Conservation (phyloP, 805 yeast species). For the Ogataea ganodermae region DNA sequence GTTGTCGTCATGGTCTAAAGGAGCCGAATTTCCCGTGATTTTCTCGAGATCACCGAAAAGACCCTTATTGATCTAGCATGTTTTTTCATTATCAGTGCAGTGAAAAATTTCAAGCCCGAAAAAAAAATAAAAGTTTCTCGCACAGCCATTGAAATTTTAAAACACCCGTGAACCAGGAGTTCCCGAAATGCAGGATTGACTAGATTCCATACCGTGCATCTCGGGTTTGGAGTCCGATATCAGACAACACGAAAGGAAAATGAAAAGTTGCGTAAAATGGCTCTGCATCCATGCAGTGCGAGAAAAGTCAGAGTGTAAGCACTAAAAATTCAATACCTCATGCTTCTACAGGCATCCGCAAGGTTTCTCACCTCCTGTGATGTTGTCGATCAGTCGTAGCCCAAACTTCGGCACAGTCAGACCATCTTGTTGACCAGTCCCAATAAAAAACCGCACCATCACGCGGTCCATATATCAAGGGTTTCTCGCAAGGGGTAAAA, state of each 20-base stretch:
- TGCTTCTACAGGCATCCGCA: too few relatives aligned
- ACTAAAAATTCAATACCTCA: too few relatives aligned
- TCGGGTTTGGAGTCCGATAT: neutral
- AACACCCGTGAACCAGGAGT: neutral
- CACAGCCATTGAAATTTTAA: neutral
- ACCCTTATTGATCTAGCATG: neutral
- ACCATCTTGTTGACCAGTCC: too few relatives aligned
- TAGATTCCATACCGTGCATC: neutral
- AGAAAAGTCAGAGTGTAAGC: too few relatives aligned
- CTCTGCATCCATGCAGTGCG: neutral
- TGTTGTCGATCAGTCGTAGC: too few relatives aligned
- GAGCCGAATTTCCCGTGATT: neutral
- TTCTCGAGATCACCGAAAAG: neutral
- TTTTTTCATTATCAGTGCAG: too few relatives aligned
- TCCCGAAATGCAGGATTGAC: neutral
- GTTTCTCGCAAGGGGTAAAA: neutral
- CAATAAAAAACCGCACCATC: too few relatives aligned
- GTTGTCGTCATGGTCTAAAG: conserved; percentile 35
- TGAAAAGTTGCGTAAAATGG: neutral
- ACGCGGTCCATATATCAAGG: too few relatives aligned
- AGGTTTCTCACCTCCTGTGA: neutral
- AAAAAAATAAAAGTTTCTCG: conserved; percentile 1
- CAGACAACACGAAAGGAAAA: neutral
- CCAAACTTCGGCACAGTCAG: too few relatives aligned
- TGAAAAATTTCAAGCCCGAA: neutral